Conservation (phyloP, 2,329 filamentous ascomycete species). For the Leptographium galeiforme region DNA sequence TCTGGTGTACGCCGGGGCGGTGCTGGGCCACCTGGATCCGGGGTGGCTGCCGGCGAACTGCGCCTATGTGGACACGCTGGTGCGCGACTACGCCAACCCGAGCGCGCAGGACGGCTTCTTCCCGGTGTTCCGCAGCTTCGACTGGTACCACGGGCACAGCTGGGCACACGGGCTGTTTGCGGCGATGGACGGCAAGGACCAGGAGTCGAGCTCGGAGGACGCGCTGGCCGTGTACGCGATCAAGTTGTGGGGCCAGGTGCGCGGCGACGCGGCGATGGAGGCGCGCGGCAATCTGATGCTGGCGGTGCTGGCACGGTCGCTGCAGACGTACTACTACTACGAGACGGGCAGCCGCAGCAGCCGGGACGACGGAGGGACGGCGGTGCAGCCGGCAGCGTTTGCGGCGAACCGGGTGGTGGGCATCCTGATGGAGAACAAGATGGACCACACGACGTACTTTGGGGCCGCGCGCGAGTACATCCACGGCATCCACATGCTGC, state of each 20-base stretch:
- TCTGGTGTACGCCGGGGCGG: constrained; percentile 73
- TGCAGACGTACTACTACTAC: constrained; percentile 68
- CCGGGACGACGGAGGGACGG: constrained; percentile 43
- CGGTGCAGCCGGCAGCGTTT: constrained; percentile 56
- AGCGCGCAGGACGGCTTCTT: constrained; percentile 58
- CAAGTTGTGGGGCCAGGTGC: constrained; percentile 84
- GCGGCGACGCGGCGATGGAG: constrained; percentile 66
- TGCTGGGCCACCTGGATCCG: constrained; percentile 68
- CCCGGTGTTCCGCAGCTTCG: constrained; percentile 71
- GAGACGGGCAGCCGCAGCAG: background rate
- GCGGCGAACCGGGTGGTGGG: constrained; percentile 62
- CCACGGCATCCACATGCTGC: constrained; percentile 72
- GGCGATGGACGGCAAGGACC: constrained; percentile 59
- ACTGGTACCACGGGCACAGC: constrained; percentile 90
- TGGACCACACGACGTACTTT: constrained; percentile 87
- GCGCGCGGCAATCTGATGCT: constrained; percentile 74
- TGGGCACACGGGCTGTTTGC: constrained; percentile 77
- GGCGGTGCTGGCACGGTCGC: constrained; percentile 57
- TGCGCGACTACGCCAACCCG: constrained; percentile 74
- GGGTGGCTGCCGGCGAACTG: constrained; percentile 59
- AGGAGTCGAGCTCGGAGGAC: constrained; percentile 86
- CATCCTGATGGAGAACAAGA: constrained; percentile 85
- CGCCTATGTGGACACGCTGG: constrained; percentile 69
- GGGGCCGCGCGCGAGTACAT: constrained; percentile 59
- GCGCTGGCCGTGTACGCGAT: constrained; percentile 74